phyloP scores from a whole-genome alignment of 345 rosid genomes.

The Lepidium sativum region DNA sequence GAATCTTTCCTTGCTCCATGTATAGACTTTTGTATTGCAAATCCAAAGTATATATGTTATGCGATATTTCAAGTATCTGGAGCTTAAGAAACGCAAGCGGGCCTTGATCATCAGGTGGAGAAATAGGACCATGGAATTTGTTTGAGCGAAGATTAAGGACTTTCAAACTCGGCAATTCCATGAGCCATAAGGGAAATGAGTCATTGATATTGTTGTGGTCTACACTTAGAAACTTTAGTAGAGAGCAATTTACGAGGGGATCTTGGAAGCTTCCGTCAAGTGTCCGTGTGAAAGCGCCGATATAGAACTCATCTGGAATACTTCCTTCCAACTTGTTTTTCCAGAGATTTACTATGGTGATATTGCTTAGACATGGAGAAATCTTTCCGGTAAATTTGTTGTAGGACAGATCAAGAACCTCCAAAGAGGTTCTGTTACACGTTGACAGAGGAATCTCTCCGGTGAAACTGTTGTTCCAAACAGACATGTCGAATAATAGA shows the following conservation, averaged over 20 bases:
- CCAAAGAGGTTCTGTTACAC: constrained; percentile 12
- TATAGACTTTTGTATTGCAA: constrained; percentile 24
- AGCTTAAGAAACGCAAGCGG: constrained; percentile 5
- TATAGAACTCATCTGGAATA: constrained; percentile 10
- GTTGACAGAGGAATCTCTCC: constrained; percentile 15
- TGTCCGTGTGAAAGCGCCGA: background rate
- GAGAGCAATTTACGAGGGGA: constrained; percentile 10
- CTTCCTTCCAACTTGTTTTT: constrained; percentile 19
- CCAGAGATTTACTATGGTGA: constrained; percentile 17
- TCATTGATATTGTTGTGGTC: constrained; percentile 12
- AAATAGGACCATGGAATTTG: constrained; percentile 5
- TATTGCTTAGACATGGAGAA: constrained; percentile 13
- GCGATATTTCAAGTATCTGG: constrained; percentile 12
- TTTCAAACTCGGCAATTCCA: constrained; percentile 13
- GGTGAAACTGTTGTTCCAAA: constrained; percentile 22
- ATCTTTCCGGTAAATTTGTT: constrained; percentile 15
- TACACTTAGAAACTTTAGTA: background rate
- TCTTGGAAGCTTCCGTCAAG: constrained; percentile 20
- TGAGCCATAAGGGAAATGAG: constrained; percentile 19
- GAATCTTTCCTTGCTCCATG: constrained; percentile 26
- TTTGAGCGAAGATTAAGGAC: constrained; percentile 19
- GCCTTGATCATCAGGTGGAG: constrained; percentile 5
- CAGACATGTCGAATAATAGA: constrained; percentile 15
- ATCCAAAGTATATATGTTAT: constrained; percentile 13
- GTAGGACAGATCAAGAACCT: constrained; percentile 17